Conservation (phyloP, 2,329 filamentous ascomycete genomes). For the Simplicillium aogashimaense region DNA sequence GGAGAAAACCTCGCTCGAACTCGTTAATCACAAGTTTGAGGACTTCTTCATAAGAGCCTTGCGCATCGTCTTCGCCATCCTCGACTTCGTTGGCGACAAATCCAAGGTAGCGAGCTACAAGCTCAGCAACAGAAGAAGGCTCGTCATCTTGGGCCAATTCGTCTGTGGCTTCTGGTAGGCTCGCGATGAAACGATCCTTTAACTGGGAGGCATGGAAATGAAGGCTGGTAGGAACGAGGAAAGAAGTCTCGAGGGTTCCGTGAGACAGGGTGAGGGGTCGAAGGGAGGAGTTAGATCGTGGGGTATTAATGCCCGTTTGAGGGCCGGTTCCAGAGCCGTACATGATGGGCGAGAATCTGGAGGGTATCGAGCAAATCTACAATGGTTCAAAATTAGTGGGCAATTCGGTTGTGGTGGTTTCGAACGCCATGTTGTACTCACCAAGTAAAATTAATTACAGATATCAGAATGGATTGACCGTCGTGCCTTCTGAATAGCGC, state of each 20-base stretch:
- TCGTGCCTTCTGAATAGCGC: too few species aligned
- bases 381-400: not conserved
- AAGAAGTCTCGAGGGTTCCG: conserved; percentile 91
- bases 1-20: conserved; percentile 90
- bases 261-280: conserved; percentile 85
- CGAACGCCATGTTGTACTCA: conserved; percentile 4
- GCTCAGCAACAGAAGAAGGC: conserved; percentile 88
- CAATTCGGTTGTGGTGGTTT: too few species aligned
- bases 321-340: conserved; percentile 76
- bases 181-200: conserved; percentile 80
- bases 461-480: conserved; percentile 12
- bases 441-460: conserved; percentile 14
- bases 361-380: conserved; percentile 30
- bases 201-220: conserved; percentile 95
- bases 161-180: conserved; percentile 83
- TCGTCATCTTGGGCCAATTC: conserved; percentile 97
- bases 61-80: conserved; percentile 80
- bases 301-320: conserved; percentile 94
- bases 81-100: conserved; percentile 84
- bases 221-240: conserved; percentile 87
- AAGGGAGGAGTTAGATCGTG: conserved; percentile 84
- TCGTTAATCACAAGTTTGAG: conserved; percentile 88
- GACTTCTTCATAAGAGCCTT: conserved; percentile 85
- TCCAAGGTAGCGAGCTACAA: conserved; percentile 88
- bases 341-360: conserved; percentile 46